Conservation (phyloP, 2,329 filamentous ascomycete species). For the Penicillium hesseltinei region DNA sequence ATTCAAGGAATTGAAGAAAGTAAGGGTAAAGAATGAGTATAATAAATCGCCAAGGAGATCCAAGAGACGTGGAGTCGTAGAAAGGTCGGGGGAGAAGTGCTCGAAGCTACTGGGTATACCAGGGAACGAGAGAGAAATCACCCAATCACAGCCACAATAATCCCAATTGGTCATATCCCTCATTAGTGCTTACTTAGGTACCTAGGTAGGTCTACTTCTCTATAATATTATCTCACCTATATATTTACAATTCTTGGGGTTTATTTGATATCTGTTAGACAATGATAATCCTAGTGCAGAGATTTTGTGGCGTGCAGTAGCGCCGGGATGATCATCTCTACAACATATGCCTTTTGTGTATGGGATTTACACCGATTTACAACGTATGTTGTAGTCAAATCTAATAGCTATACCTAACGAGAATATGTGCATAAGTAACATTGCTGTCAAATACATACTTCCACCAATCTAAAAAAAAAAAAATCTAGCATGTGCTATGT, state of each 20-base stretch:
- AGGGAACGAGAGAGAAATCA: conserved; percentile 9
- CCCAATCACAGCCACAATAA: conserved; percentile 17
- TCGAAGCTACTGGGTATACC: conserved; percentile 20
- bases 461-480: not conserved
- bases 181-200: not conserved
- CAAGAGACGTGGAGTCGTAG: not conserved
- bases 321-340: conserved; percentile 12
- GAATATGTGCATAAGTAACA: not conserved
- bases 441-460: not conserved
- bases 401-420: not conserved
- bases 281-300: not conserved
- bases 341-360: not conserved
- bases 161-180: conserved; percentile 17
- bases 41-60: not conserved
- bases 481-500: conserved; percentile 3
- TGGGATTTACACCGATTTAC: not conserved
- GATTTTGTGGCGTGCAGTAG: conserved; percentile 14
- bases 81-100: conserved; percentile 10
- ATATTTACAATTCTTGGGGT: not conserved
- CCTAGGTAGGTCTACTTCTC: too few species aligned
- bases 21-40: not conserved
- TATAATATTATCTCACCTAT: not conserved
- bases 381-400: too few species aligned
- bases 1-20: not conserved
- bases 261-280: too few species aligned